These are phyloP conservation scores for Solanum hybrid DNA, from an alignment of 305 asterid genomes.

Conservation along the genomic window DNA sequence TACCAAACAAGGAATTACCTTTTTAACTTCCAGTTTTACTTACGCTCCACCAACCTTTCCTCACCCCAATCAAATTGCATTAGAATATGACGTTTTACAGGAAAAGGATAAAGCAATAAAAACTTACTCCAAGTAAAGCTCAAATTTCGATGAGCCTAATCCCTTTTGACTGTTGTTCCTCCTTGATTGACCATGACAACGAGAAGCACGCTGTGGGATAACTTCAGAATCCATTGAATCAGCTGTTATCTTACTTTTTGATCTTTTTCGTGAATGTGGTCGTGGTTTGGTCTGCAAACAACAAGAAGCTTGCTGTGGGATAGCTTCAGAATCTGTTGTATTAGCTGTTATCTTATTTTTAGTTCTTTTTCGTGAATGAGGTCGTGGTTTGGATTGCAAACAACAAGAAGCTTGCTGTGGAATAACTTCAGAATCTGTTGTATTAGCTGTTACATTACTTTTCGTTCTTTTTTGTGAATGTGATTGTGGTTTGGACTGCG, in stretches of 20 bases:
- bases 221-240: slow-evolving; percentile 15
- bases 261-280: background rate
- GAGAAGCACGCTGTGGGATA: slow-evolving; percentile 12
- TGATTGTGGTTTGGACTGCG: background rate
- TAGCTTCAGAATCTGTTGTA: background rate
- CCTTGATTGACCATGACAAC: slow-evolving; percentile 32
- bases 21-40: background rate
- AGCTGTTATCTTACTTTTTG: background rate
- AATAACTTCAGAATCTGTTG: background rate
- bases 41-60: background rate
- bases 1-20: background rate
- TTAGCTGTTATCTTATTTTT: slow-evolving; percentile 4
- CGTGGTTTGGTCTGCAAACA: background rate
- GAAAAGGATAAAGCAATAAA: background rate
- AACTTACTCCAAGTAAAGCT: slow-evolving; percentile 23
- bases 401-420: background rate
- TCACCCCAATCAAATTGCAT: background rate
- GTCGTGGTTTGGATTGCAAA: background rate
- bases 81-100: background rate
- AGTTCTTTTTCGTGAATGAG: background rate
- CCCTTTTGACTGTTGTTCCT: slow-evolving; percentile 26
- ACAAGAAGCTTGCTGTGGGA: background rate
- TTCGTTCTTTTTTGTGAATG: background rate
- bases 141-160: slow-evolving; percentile 31
- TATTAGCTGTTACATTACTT: slow-evolving; percentile 4